These are phyloP conservation scores for Colletotrichum sp. DNA, from an alignment of 2,329 filamentous ascomycete genomes.

Conservation along the genomic window DNA sequence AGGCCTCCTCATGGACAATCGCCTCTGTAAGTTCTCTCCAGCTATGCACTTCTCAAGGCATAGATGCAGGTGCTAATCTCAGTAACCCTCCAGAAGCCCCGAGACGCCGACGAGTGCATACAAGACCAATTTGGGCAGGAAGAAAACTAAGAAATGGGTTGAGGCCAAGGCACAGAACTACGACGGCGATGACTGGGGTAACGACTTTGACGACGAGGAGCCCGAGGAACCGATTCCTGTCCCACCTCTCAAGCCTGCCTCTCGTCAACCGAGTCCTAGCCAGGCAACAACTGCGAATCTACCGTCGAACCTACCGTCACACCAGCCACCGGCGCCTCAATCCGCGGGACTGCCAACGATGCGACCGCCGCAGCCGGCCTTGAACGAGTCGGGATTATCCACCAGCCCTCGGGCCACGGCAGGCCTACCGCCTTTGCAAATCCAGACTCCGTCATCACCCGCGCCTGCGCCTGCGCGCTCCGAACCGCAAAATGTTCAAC, in stretches of 20 bases:
- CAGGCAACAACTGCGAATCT: constrained; percentile 30
- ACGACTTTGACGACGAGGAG: constrained; percentile 60
- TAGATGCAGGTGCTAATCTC: not conserved
- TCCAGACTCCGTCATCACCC: constrained; percentile 31
- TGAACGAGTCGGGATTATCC: constrained; percentile 16
- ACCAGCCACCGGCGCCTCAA: constrained; percentile 22
- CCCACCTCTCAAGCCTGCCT: constrained; percentile 24
- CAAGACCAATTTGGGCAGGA: constrained; percentile 84
- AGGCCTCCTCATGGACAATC: constrained; percentile 12
- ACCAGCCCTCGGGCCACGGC: constrained; percentile 27
- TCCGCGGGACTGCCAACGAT: constrained; percentile 29
- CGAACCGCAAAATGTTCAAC: constrained; percentile 8
- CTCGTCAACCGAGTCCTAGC: constrained; percentile 36
- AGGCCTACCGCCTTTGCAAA: constrained; percentile 32
- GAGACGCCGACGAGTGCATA: constrained; percentile 50
- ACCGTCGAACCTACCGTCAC: constrained; percentile 23
- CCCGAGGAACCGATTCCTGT: constrained; percentile 44
- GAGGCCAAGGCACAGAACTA: constrained; percentile 87
- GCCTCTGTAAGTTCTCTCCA: constrained; percentile 10
- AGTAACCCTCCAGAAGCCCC: constrained; percentile 5
- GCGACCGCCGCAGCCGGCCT: constrained; percentile 18
- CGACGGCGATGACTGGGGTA: constrained; percentile 93
- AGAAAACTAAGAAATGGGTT: constrained; percentile 94
- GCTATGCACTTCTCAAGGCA: not conserved
- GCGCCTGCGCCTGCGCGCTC: not conserved